Evolutionary conservation across 768 basidiomycete species (phyloP), one percentile per base, ranked within the genome.

Genomic region (Lactifluus hygrophoroides): DNA sequence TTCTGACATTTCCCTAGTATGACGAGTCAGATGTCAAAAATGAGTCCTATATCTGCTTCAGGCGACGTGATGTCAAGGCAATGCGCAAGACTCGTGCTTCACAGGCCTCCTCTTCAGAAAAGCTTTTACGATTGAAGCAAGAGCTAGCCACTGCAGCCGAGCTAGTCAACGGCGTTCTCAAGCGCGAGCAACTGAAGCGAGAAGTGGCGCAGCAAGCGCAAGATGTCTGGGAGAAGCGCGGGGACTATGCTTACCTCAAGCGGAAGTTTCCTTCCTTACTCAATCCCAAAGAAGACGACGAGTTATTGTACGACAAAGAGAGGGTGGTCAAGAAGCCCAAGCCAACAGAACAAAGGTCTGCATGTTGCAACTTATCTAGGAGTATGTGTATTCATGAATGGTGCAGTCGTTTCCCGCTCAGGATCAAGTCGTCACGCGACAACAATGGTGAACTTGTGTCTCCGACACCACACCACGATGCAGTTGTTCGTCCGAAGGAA

Each of bases 11-110:
- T 58, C 23, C 23, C 37, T 49, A 90, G 88, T 86, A 81, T 66
- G 94, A 98, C 69, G 94, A 97, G 73, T 80, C 87, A 19, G 93
- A 96, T 69, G 85, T 85, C 46, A 79, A 80, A 64, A 92, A 90
- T 55, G 94, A 95, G 66, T 94, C 95, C 0, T 98, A 97, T 63
- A 88, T 97, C 45, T 99, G 96, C 72, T 99, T 99, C 79, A 84
- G 96, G 37, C 81, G 94, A 60, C 86, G 94, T 54, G 95, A 98
- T 69, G 86, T 88, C 71, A 98, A 98, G 70, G 85, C 90, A 3
- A 81, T 91, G 45, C 85, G 96, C 61, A 98, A 98, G 75, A 97
- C 95, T 9, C 84, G 95, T 8, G 86, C 93, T 14, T 88, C 88
- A 1, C 94, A 98, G 67, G 85, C 84, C 10, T 87, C 88, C 1